A percentile compares a stretch with the other conserved stretches of the same genome.
Conservation (phyloP, 768 basidiomycete species). For the Trichaptum fuscoviolaceum region DNA sequence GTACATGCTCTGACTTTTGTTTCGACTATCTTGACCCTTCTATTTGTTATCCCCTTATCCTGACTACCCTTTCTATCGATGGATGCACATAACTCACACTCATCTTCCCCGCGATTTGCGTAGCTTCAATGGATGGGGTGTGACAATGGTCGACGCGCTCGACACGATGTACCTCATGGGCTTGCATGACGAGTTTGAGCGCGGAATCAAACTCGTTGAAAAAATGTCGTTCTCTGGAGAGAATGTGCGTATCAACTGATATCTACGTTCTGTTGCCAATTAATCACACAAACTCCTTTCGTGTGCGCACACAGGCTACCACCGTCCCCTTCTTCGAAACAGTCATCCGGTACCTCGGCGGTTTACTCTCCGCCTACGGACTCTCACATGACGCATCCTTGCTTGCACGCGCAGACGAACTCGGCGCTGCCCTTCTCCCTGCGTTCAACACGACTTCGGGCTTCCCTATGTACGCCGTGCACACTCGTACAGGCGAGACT, state of each 20-base stretch:
- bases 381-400: conserved; percentile 59
- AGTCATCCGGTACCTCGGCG: conserved; percentile 86
- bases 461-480: conserved; percentile 64
- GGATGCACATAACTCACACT: no score
- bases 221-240: conserved; percentile 16
- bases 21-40: no score
- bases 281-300: background rate
- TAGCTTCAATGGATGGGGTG: conserved; percentile 80
- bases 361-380: conserved; percentile 78
- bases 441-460: conserved; percentile 68
- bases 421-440: conserved; percentile 66
- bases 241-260: background rate
- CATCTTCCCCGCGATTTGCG: no score
- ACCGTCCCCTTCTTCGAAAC: conserved; percentile 73
- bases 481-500: conserved; percentile 47
- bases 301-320: conserved; percentile 16
- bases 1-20: no score
- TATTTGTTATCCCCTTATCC: no score
- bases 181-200: conserved; percentile 60
- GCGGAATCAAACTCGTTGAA: conserved; percentile 52
- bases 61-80: no score
- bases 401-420: conserved; percentile 68
- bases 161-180: conserved; percentile 86
- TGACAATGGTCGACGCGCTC: conserved; percentile 74
- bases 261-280: background rate